Evolutionary conservation across 1,139 yeast genomes (phyloP).

Genomic region (Kurtzmaniella quercitrusa): DNA sequence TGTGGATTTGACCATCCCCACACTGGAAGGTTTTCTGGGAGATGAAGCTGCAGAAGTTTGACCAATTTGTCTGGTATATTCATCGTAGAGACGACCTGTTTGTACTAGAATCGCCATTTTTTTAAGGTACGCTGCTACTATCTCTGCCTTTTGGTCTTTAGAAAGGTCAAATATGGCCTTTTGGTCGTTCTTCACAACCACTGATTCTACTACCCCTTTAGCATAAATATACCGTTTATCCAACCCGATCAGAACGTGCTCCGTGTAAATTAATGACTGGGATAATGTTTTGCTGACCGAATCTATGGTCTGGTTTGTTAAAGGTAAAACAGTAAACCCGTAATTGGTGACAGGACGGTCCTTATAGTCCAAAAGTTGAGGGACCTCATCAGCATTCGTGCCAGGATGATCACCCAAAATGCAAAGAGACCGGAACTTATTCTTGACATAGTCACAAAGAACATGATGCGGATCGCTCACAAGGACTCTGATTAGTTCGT

Average conservation of each 20-base stretch:
- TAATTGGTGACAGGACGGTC: constrained; percentile 24
- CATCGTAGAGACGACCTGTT: constrained; percentile 52
- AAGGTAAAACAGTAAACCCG: constrained; percentile 40
- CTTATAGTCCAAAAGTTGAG: constrained; percentile 20
- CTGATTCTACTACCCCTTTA: constrained; percentile 14
- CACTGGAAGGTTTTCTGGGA: constrained; percentile 2
- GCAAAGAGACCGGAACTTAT: constrained; percentile 58
- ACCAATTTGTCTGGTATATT: constrained; percentile 17
- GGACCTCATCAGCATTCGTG: constrained; percentile 14
- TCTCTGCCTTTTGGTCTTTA: constrained; percentile 38
- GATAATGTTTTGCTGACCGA: constrained; percentile 28
- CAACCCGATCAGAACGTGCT: constrained; percentile 30
- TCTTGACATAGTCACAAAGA: constrained; percentile 58
- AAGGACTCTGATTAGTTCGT: constrained; percentile 38
- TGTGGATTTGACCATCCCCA: constrained; percentile 2
- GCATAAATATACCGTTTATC: constrained; percentile 17
- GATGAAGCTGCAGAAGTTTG: constrained; percentile 3
- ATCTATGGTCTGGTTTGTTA: constrained; percentile 39
- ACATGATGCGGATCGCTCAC: constrained; percentile 55
- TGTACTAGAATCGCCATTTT: constrained; percentile 57
- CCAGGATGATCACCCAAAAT: constrained; percentile 47
- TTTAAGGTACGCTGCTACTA: constrained; percentile 45
- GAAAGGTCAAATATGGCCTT: constrained; percentile 17
- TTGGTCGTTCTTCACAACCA: constrained; percentile 1
- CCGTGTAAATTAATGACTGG: constrained; percentile 43